Conservation (phyloP, 2,329 filamentous ascomycete species). For the Stagonosporopsis cucurbitacearum region DNA sequence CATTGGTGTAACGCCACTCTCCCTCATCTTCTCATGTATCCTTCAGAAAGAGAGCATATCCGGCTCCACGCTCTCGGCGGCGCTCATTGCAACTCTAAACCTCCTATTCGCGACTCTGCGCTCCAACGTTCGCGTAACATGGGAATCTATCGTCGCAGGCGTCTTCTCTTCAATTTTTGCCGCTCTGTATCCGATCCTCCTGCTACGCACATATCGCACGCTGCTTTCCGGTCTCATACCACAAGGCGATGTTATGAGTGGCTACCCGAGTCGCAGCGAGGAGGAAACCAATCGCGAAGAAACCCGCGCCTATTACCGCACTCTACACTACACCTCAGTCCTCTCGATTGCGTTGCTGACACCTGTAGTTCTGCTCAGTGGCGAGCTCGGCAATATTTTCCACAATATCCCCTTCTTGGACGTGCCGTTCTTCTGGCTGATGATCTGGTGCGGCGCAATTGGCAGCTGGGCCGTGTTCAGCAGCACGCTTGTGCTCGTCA, state of each 20-base stretch:
- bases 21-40: conserved; percentile 57
- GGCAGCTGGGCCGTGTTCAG: conserved; percentile 58
- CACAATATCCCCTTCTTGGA: conserved; percentile 63
- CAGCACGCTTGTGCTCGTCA: conserved; percentile 56
- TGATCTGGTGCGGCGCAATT: conserved; percentile 57
- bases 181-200: conserved; percentile 59
- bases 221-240: conserved; percentile 55
- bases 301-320: conserved; percentile 59
- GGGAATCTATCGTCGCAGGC: conserved; percentile 59
- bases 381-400: conserved; percentile 57
- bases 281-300: conserved; percentile 52
- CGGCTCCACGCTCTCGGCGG: conserved; percentile 57
- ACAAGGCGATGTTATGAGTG: conserved; percentile 53
- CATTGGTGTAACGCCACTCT: conserved; percentile 58
- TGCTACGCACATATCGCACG: conserved; percentile 58
- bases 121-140: conserved; percentile 56
- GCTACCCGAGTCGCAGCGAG: conserved; percentile 43
- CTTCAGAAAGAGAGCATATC: conserved; percentile 56
- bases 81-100: conserved; percentile 59
- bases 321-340: conserved; percentile 60
- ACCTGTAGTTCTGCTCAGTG: conserved; percentile 58
- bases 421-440: conserved; percentile 63
- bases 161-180: conserved; percentile 61
- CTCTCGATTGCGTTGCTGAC: conserved; percentile 58
- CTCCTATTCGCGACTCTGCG: conserved; percentile 58